phyloP scores from a whole-genome alignment of 164 flowering plant genomes.

The Cinnamomum chago region DNA sequence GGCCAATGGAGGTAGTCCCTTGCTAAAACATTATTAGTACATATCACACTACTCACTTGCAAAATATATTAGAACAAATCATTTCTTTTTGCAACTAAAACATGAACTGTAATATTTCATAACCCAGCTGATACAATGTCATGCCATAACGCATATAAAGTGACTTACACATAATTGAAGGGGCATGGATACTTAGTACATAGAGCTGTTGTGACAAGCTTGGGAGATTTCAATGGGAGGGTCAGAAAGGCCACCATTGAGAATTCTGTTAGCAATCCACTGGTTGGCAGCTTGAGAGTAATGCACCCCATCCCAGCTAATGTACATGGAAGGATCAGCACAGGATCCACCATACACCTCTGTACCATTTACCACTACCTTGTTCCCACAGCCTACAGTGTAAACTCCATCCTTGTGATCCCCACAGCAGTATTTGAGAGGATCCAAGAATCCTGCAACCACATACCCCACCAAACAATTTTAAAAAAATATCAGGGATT shows the following conservation, averaged over 20 bases:
- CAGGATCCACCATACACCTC: constrained; percentile 49
- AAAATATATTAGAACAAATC: too few relatives aligned
- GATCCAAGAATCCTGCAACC: background rate
- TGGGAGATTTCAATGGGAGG: constrained; percentile 28
- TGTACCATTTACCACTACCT: constrained; percentile 44
- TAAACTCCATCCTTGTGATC: constrained; percentile 1
- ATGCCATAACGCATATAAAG: too few relatives aligned
- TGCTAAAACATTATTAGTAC: too few relatives aligned
- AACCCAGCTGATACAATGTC: too few relatives aligned
- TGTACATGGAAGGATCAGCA: constrained; percentile 30
- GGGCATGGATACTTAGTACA: background rate
- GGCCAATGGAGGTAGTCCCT: too few relatives aligned
- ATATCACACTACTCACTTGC: too few relatives aligned
- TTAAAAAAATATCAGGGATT: too few relatives aligned
- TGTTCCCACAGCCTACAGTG: constrained; percentile 44
- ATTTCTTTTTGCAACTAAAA: too few relatives aligned
- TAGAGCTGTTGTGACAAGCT: constrained; percentile 13
- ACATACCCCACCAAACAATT: too few relatives aligned
- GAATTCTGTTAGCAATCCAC: constrained; percentile 38
- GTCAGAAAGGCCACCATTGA: constrained; percentile 44
- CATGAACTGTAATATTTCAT: too few relatives aligned
- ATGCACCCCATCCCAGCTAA: constrained; percentile 84
- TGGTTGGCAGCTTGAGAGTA: constrained; percentile 56
- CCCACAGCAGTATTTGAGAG: constrained; percentile 3
- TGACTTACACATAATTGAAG: background rate